A percentile compares a stretch with the other conserved stretches of the same genome.
Evolutionary conservation across 2,329 filamentous ascomycete genomes (phyloP).

Genomic region (Phialophora verrucosa): DNA sequence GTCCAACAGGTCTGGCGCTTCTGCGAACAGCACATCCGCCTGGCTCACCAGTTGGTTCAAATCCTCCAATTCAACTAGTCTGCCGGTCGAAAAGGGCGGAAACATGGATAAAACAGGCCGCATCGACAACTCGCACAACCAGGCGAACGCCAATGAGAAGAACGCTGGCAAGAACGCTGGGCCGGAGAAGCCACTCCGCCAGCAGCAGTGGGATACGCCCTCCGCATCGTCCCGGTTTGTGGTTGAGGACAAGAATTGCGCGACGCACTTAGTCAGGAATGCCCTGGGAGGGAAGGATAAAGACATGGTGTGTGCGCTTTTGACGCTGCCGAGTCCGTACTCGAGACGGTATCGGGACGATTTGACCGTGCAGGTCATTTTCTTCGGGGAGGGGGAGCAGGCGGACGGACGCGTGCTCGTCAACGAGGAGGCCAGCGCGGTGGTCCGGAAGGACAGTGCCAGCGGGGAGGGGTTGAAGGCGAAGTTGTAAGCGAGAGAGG

Average conservation of each 20-base stretch:
- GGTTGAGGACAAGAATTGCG: conserved; percentile 92
- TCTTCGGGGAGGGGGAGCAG: conserved; percentile 83
- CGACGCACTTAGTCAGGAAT: conserved; percentile 93
- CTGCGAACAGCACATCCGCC: conserved; percentile 58
- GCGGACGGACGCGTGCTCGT: conserved; percentile 74
- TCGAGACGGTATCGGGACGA: conserved; percentile 92
- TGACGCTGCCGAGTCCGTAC: conserved; percentile 90
- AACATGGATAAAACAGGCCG: conserved; percentile 64
- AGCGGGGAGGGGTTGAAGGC: conserved; percentile 45
- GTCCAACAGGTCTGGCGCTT: conserved; percentile 40
- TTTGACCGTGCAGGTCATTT: conserved; percentile 96
- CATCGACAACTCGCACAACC: conserved; percentile 23
- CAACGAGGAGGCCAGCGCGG: conserved; percentile 76
- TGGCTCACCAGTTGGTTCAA: conserved; percentile 69
- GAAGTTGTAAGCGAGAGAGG: conserved; percentile 49
- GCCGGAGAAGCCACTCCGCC: conserved; percentile 71
- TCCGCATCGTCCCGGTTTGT: conserved; percentile 74
- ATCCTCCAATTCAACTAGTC: conserved; percentile 53
- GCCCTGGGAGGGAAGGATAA: conserved; percentile 90
- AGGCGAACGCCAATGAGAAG: conserved; percentile 14
- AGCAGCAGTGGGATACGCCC: conserved; percentile 88
- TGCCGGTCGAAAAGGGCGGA: conserved; percentile 75
- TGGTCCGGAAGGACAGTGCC: conserved; percentile 48
- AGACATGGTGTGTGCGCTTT: conserved; percentile 89
- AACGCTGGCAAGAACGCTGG: conserved; percentile 4